Percentiles rank a stretch among this genome's conserved stretches.
Conservation (phyloP, 2,329 filamentous ascomycete species). For the Eutypella sp. region DNA sequence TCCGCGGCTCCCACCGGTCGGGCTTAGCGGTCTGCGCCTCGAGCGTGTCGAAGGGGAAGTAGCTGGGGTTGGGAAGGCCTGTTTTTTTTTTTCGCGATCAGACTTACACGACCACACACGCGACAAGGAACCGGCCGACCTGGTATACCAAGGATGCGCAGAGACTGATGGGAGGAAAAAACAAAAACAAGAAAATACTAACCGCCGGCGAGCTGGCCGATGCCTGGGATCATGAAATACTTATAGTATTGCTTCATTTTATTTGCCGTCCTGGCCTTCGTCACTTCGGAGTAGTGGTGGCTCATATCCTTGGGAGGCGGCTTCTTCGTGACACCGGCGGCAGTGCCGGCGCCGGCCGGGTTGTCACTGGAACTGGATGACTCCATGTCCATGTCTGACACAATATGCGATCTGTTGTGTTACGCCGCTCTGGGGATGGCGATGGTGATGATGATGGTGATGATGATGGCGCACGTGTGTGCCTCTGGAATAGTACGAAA, state of each 20-base stretch:
- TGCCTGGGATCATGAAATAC: slow-evolving; percentile 66
- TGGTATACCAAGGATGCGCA: background rate
- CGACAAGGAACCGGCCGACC: background rate
- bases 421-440: too few relatives aligned
- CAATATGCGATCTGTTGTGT: too few relatives aligned
- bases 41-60: slow-evolving; percentile 88
- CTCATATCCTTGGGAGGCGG: slow-evolving; percentile 65
- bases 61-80: slow-evolving; percentile 76
- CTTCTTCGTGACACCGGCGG: slow-evolving; percentile 22
- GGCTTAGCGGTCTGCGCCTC: slow-evolving; percentile 75
- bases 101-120: too few relatives aligned
- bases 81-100: slow-evolving; percentile 2
- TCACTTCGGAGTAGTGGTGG: slow-evolving; percentile 70
- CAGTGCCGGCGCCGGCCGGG: too few relatives aligned
- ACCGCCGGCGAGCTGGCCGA: slow-evolving; percentile 60
- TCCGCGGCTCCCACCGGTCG: slow-evolving; percentile 53
- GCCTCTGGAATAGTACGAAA: too few relatives aligned
- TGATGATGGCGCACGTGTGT: too few relatives aligned
- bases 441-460: too few relatives aligned
- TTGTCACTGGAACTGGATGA: too few relatives aligned
- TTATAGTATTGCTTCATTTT: slow-evolving; percentile 80
- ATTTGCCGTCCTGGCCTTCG: slow-evolving; percentile 60
- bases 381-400: too few relatives aligned
- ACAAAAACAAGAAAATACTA: slow-evolving; percentile 3
- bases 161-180: background rate